phyloP scores from a whole-genome alignment of 306 rosid genomes.

The Dicorynia guianensis region DNA sequence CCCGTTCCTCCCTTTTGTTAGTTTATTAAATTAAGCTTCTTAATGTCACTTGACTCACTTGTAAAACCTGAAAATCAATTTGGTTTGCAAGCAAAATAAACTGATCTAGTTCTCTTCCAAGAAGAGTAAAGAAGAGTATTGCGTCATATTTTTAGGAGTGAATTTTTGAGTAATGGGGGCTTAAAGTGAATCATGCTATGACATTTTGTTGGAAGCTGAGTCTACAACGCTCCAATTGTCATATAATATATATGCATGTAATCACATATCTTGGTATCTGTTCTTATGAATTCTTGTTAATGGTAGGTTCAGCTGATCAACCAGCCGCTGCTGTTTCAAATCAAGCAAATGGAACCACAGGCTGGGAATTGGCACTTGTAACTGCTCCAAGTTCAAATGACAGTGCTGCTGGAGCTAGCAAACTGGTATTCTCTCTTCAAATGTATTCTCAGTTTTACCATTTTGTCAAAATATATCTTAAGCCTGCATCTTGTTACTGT shows the following conservation, averaged over 20 bases:
- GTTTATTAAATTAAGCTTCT: slow-evolving; percentile 19
- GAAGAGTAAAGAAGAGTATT: slow-evolving; percentile 35
- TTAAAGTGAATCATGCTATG: slow-evolving; percentile 17
- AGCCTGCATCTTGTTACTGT: not conserved
- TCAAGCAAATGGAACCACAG: slow-evolving; percentile 76
- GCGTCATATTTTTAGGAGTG: slow-evolving; percentile 18
- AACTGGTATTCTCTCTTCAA: slow-evolving; percentile 65
- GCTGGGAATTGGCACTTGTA: slow-evolving; percentile 99
- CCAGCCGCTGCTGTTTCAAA: slow-evolving; percentile 64
- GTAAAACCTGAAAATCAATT: not conserved
- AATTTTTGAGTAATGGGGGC: slow-evolving; percentile 1
- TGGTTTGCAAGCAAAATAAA: slow-evolving; percentile 4
- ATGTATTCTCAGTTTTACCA: not conserved
- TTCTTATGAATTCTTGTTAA: slow-evolving; percentile 25
- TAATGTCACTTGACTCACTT: slow-evolving; percentile 23
- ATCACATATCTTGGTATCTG: not conserved
- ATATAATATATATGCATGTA: slow-evolving; percentile 18
- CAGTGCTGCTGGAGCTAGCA: slow-evolving; percentile 74
- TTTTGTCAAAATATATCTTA: not conserved
- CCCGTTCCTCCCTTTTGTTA: slow-evolving; percentile 36
- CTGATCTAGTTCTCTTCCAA: slow-evolving; percentile 38
- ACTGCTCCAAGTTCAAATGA: slow-evolving; percentile 97
- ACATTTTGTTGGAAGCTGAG: not conserved
- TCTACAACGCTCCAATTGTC: slow-evolving; percentile 10
- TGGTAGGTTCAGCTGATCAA: slow-evolving; percentile 69